Evolutionary conservation across 1,284 basidiomycete genomes (phyloP).

Genomic region (Leccinum variabile): DNA sequence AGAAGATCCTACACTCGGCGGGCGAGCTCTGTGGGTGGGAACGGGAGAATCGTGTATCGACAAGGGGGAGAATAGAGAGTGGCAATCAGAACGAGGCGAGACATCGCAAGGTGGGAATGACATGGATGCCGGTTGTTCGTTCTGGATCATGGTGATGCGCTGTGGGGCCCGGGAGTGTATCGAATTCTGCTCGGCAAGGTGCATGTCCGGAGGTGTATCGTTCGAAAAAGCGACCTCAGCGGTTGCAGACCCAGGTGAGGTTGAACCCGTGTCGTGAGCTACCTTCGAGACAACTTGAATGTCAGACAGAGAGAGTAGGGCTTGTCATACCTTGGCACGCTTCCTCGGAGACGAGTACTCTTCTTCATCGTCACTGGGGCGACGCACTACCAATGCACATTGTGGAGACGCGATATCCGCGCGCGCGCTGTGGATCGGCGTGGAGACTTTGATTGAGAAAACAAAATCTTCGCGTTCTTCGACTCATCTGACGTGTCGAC

Average conservation of each 20-base stretch:
- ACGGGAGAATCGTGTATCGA: not conserved
- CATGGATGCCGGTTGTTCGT: not conserved
- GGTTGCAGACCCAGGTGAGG: not conserved
- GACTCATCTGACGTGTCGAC: conserved; percentile 59
- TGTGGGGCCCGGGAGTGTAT: not conserved
- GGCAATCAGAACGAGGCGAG: conserved; percentile 12
- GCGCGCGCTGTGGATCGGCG: not conserved
- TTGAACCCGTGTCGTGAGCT: conserved; percentile 9
- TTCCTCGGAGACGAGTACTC: conserved; percentile 29
- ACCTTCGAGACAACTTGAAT: conserved; percentile 24
- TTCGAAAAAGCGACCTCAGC: not conserved
- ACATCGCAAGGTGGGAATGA: not conserved
- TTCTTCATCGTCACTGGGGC: conserved; percentile 17
- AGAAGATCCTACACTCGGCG: conserved; percentile 1
- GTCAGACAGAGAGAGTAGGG: not conserved
- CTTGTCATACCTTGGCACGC: conserved; percentile 31
- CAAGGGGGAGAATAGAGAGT: conserved; percentile 23
- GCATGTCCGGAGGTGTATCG: not conserved
- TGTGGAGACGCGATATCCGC: no score
- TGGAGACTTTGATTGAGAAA: conserved; percentile 9
- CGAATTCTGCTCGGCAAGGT: not conserved
- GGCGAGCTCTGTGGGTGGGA: not conserved
- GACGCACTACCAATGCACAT: not conserved
- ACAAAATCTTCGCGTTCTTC: conserved; percentile 51
- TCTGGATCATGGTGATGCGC: not conserved